Base-by-base conservation (phyloP, 371 early-diverging fungal genomes). In the Choanephora cucurbitarum region DNA sequence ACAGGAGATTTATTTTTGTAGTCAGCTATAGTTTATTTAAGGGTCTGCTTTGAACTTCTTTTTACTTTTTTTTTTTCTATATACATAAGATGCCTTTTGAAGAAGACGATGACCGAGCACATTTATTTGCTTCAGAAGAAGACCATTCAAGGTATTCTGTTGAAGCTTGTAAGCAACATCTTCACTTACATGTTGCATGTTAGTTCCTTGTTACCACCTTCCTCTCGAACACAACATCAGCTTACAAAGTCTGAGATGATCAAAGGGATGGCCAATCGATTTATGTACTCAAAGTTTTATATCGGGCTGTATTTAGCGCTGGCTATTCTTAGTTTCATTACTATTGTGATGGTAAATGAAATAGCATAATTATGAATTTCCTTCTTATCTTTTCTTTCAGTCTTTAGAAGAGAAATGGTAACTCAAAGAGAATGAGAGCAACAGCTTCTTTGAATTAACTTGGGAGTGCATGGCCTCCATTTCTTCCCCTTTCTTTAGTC, bases 201-300 rank as follows among this genome's bases (percentile, higher is more conserved):
- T 6, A 56, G 42, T 14, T 41, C 42, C 1, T 42, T 28, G 28
- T 28, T 49, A 18, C 31, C 40, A 5, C 43, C 48, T 13, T 55
- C 60, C 5, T 64, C 58, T 31, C 64, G 75, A 21, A 75, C 80
- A 23, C 80, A 77, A 44, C 82, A 84, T 67, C 65, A 82, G 13
- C 70, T 89, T 22, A 78, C 84, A 33, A 68, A 75, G 32, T 75
- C 80, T 11, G 91, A 91, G 65, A 66, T 87, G 44, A 70, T 91
- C 13, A 77, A 84, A 55, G 84, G 86, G 41, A 73, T 89, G 55
- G 90, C 92, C 45, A 91, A 88, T 67, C 64, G 90, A n/a, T 82
- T 91, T 63, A 82, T 91, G 73, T 89, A 91, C 52, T 87, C 88
- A 19, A 80, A 66, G 15, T 84, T 83, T 57, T 91, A 89, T 66